Evolutionary conservation across 441 rosid genomes (phyloP).

Genomic region (Gossypium trilobum): DNA sequence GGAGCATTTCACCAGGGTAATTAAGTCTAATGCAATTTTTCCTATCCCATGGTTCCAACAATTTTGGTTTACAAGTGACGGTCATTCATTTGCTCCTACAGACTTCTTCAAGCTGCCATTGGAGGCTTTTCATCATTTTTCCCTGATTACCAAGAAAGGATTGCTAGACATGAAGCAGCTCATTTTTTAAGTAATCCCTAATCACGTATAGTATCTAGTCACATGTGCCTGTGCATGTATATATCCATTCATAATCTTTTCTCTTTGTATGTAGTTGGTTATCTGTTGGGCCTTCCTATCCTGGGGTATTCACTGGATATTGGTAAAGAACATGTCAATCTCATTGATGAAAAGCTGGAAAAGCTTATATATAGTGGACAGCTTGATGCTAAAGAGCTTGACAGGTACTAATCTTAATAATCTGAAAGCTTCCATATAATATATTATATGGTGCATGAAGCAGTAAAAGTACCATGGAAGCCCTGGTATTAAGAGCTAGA

Average conservation of each 20-base stretch:
- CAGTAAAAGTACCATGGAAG: too few relatives aligned
- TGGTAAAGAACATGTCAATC: conserved; percentile 87
- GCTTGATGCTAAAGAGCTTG: conserved; percentile 73
- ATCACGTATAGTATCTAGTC: not conserved
- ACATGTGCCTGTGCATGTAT: not conserved
- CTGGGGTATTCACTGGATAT: conserved; percentile 76
- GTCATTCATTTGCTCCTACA: conserved; percentile 15
- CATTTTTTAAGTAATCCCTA: conserved; percentile 62
- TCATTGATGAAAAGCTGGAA: conserved; percentile 66
- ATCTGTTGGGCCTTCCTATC: conserved; percentile 79
- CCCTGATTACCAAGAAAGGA: conserved; percentile 84
- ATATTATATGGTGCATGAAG: not conserved
- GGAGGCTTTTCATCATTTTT: conserved; percentile 65
- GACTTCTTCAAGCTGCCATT: conserved; percentile 88
- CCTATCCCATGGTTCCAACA: not conserved
- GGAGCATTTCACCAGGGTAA: conserved; percentile 76
- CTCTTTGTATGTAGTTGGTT: conserved; percentile 43
- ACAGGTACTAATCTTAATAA: conserved; percentile 40
- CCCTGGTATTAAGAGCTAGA: too few relatives aligned
- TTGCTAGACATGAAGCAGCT: conserved; percentile 84
- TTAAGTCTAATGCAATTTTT: conserved; percentile 16
- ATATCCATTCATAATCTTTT: not conserved
- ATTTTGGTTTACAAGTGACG: not conserved
- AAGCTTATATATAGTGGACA: conserved; percentile 76
- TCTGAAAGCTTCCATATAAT: not conserved